A percentile compares a stretch with the other conserved stretches of the same genome.
These are phyloP conservation scores for Claviceps lovelessii DNA, from an alignment of 2,329 filamentous ascomycete genomes.

Conservation along the genomic window DNA sequence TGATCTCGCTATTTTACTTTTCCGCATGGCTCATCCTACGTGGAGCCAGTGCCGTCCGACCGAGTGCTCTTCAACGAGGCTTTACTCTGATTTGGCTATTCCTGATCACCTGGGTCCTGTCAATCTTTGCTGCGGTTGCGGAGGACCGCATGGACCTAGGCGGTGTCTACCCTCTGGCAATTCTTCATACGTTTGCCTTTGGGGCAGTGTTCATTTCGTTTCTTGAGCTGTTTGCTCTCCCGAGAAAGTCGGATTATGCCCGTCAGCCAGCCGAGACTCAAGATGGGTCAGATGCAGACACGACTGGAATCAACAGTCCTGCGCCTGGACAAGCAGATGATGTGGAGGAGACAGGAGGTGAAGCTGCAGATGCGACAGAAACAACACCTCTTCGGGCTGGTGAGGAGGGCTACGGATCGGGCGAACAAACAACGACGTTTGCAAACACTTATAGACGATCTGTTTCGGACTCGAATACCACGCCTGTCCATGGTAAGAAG, in stretches of 20 bases:
- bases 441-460: constrained; percentile 41
- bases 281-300: constrained; percentile 26
- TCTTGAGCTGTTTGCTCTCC: constrained; percentile 65
- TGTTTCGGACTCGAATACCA: constrained; percentile 15
- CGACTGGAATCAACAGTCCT: constrained; percentile 17
- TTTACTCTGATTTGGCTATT: constrained; percentile 82
- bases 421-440: constrained; percentile 33
- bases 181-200: constrained; percentile 65
- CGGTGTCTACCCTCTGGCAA: constrained; percentile 66
- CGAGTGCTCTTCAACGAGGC: constrained; percentile 70
- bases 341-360: constrained; percentile 7
- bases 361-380: constrained; percentile 30
- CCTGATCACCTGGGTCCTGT: constrained; percentile 53
- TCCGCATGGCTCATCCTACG: constrained; percentile 71
- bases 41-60: constrained; percentile 63
- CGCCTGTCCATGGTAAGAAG: constrained; percentile 6
- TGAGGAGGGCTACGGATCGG: constrained; percentile 21
- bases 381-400: constrained; percentile 36
- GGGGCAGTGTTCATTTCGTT: constrained; percentile 61
- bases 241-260: constrained; percentile 56
- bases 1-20: constrained; percentile 66
- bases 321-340: constrained; percentile 9
- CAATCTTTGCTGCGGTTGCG: constrained; percentile 61
- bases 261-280: constrained; percentile 38
- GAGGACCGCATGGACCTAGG: constrained; percentile 60